A percentile compares a stretch with the other conserved stretches of the same genome.
These are phyloP conservation scores for Umbelopsis vinacea DNA, from an alignment of 192 early-diverging fungal genomes.

Conservation along the genomic window DNA sequence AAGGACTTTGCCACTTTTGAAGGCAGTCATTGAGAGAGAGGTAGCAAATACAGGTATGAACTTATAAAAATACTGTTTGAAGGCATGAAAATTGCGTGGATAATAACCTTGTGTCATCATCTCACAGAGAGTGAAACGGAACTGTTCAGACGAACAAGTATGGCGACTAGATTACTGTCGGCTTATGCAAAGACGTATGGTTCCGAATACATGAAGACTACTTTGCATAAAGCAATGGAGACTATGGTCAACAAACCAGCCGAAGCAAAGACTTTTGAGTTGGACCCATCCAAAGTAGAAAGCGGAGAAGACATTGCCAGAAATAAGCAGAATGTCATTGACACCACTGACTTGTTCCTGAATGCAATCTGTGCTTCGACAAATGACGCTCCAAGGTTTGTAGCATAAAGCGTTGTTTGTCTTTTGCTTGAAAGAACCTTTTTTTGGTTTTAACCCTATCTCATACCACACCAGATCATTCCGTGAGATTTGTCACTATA, in stretches of 20 bases:
- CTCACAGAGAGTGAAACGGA: conserved; percentile 67
- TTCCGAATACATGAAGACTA: conserved; percentile 77
- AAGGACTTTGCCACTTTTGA: conserved; percentile 73
- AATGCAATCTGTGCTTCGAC: conserved; percentile 83
- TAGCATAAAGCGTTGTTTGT: background rate
- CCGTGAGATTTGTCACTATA: conserved; percentile 81
- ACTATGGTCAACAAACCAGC: conserved; percentile 66
- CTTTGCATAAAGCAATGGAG: conserved; percentile 79
- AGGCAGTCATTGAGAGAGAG: conserved; percentile 82
- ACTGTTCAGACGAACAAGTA: conserved; percentile 90
- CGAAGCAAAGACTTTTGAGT: conserved; percentile 83
- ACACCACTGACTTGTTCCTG: conserved; percentile 76
- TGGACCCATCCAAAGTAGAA: conserved; percentile 80
- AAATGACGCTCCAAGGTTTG: conserved; percentile 64
- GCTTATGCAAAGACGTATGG: conserved; percentile 84
- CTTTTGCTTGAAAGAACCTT: background rate
- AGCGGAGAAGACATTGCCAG: conserved; percentile 67
- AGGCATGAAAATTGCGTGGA: background rate
- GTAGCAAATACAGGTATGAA: conserved; percentile 76
- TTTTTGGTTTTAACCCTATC: background rate
- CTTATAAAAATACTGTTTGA: background rate
- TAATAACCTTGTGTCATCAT: too few species aligned
- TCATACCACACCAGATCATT: conserved; percentile 47
- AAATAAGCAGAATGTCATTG: conserved; percentile 81
- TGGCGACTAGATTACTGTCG: conserved; percentile 87